Conservation (phyloP, 2,329 filamentous ascomycete species). For the Cephalotrichum gorgonifer region DNA sequence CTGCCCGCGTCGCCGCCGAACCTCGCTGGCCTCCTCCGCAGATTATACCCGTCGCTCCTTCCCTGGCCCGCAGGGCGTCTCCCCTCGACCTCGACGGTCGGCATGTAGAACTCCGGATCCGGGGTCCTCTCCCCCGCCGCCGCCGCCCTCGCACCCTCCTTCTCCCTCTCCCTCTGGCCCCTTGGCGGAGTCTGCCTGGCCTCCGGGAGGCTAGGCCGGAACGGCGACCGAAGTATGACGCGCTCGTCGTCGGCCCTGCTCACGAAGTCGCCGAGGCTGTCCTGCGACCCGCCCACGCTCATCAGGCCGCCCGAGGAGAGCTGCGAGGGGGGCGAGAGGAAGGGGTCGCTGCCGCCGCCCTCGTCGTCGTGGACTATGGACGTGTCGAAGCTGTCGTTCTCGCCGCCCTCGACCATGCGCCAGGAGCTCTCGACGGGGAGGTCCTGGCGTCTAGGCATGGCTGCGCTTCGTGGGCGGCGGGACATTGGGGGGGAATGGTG, state of each 20-base stretch:
- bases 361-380: slow-evolving; percentile 32
- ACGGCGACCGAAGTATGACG: slow-evolving; percentile 43
- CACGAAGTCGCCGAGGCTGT: slow-evolving; percentile 44
- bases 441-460: slow-evolving; percentile 1
- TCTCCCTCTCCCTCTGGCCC: slow-evolving; percentile 14
- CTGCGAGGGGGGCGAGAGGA: slow-evolving; percentile 36
- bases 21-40: slow-evolving; percentile 17
- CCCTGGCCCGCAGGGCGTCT: slow-evolving; percentile 21
- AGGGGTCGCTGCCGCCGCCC: slow-evolving; percentile 25
- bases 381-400: slow-evolving; percentile 51
- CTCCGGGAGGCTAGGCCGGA: slow-evolving; percentile 40
- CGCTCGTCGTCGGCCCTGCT: slow-evolving; percentile 43
- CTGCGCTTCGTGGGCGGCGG: background rate
- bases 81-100: slow-evolving; percentile 30
- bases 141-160: slow-evolving; percentile 5
- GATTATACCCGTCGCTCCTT: slow-evolving; percentile 11
- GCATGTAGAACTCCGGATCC: slow-evolving; percentile 45
- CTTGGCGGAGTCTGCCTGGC: slow-evolving; percentile 13
- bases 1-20: slow-evolving; percentile 9
- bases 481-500: background rate
- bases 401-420: slow-evolving; percentile 49
- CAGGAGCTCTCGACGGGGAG: slow-evolving; percentile 40
- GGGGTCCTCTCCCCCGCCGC: slow-evolving; percentile 31
- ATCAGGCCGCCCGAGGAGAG: slow-evolving; percentile 28
- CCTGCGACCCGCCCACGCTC: slow-evolving; percentile 35